phyloP scores from a whole-genome alignment of 2,329 filamentous ascomycete genomes.

The Pyrenophora teres region DNA sequence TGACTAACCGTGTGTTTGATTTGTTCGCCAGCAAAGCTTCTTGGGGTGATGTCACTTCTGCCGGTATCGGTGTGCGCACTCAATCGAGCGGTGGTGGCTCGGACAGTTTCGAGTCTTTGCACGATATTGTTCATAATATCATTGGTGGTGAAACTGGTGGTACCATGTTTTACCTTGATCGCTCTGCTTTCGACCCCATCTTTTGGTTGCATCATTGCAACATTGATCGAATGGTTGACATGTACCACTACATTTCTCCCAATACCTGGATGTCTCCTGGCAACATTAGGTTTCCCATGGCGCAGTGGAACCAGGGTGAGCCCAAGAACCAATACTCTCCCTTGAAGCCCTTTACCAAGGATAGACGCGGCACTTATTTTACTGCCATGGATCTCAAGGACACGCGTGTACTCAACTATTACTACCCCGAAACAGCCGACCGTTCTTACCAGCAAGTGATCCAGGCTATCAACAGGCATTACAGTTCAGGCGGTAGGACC shows the following conservation, averaged over 20 bases:
- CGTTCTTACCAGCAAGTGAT: constrained; percentile 29
- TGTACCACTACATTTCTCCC: constrained; percentile 78
- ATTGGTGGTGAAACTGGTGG: constrained; percentile 58
- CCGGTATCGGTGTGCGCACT: constrained; percentile 39
- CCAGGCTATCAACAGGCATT: constrained; percentile 36
- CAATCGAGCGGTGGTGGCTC: constrained; percentile 33
- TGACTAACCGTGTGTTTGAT: constrained; percentile 45
- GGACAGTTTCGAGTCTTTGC: constrained; percentile 46
- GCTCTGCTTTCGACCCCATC: constrained; percentile 80
- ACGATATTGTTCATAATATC: constrained; percentile 43
- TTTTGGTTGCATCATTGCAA: constrained; percentile 50
- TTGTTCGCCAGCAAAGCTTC: constrained; percentile 41
- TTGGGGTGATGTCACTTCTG: constrained; percentile 39
- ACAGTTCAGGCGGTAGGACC: constrained; percentile 49
- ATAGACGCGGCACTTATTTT: constrained; percentile 53
- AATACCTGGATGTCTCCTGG: constrained; percentile 65
- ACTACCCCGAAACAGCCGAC: constrained; percentile 43
- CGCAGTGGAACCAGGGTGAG: constrained; percentile 50
- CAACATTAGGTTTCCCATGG: constrained; percentile 37
- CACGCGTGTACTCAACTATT: constrained; percentile 51
- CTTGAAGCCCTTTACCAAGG: constrained; percentile 45
- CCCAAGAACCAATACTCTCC: constrained; percentile 59
- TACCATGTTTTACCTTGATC: constrained; percentile 73
- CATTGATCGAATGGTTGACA: constrained; percentile 61
- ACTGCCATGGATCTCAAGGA: constrained; percentile 38